Conservation (phyloP, 2,329 filamentous ascomycete genomes). For the Moelleriella libera region DNA sequence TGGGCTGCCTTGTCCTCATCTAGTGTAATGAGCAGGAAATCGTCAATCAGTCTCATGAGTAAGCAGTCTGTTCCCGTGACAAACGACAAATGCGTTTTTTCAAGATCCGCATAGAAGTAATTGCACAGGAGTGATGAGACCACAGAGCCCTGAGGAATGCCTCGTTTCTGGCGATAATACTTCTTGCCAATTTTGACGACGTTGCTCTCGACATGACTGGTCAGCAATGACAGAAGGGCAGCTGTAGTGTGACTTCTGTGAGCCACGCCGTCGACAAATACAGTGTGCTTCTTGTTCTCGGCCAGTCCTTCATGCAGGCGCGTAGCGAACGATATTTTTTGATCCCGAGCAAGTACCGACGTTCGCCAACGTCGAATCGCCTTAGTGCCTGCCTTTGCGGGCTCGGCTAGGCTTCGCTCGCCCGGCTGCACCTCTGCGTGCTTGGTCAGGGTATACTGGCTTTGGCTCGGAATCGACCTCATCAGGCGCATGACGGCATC, state of each 20-base stretch:
- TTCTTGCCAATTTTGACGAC: slow-evolving; percentile 80
- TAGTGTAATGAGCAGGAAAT: slow-evolving; percentile 80
- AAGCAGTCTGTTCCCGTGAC: slow-evolving; percentile 42
- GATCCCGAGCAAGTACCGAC: slow-evolving; percentile 28
- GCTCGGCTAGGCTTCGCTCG: slow-evolving; percentile 12
- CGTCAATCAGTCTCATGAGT: slow-evolving; percentile 74
- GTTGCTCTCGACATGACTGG: slow-evolving; percentile 72
- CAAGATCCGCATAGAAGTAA: slow-evolving; percentile 88
- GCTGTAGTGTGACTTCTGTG: slow-evolving; percentile 41
- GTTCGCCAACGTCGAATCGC: slow-evolving; percentile 36
- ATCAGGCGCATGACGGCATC: slow-evolving; percentile 55
- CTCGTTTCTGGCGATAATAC: slow-evolving; percentile 73
- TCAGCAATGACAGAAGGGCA: slow-evolving; percentile 53
- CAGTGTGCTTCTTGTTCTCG: slow-evolving; percentile 43
- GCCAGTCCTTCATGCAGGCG: slow-evolving; percentile 26
- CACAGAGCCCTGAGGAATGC: slow-evolving; percentile 88
- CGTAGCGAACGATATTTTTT: slow-evolving; percentile 28
- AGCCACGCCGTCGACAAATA: slow-evolving; percentile 61
- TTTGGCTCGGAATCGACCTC: slow-evolving; percentile 36
- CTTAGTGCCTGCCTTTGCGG: slow-evolving; percentile 15
- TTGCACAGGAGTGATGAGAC: slow-evolving; percentile 81
- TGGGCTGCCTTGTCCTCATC: slow-evolving; percentile 48
- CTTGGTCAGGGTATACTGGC: slow-evolving; percentile 56
- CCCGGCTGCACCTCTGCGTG: slow-evolving; percentile 56
- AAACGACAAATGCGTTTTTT: slow-evolving; percentile 55